Base-by-base conservation (phyloP, 345 rosid species). In the Heritiera littoralis region DNA sequence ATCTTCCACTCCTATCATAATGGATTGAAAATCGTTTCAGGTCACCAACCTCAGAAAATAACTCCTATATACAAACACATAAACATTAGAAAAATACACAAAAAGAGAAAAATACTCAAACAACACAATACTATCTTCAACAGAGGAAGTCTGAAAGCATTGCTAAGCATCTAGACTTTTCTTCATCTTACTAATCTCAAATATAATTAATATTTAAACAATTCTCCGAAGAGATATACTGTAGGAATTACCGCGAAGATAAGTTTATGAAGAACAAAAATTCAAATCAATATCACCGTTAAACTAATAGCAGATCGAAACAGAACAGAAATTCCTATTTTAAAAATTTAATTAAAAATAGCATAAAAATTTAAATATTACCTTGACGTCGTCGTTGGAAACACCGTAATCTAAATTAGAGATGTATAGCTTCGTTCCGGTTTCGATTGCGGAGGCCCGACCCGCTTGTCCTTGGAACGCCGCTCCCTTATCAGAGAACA, bases 351-450 rank as follows among this genome's bases (percentile, higher is more conserved):
- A 12, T 55, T 5, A 9, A 4, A 70, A 63, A 14, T 1, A 58
- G 73, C 51, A 49, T 1, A 12, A 41, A 46, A 4, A 2, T 0
- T 46, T 9, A n/a, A 18, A 6, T 30, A 48, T 23, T 3, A 92
- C 99, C 98, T 96, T 96, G 67, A 96, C 81, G 78, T 96, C 99
- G 78, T 96, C 98, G 83, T 94, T 94, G 55, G 98, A 92, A 73
- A 96, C 99, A 0, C 99, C 99, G 70, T 90, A 96, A 28, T 96
- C 97, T 76, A 96, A 82, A 86, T 95, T 95, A 2, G 98, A 94
- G 5, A 94, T 83, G 79, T 90, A 93, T 41, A 96, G 97, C 93
- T 96, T 96, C 46, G 98, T 92, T 52, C 99, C 99, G 3, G 99
- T 95, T 85, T 92, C 98, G 49, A 94, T 86, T 30, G 88, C 89